Conservation (phyloP, 2,329 filamentous ascomycete genomes). For the Paraconiothyrium brasiliense region DNA sequence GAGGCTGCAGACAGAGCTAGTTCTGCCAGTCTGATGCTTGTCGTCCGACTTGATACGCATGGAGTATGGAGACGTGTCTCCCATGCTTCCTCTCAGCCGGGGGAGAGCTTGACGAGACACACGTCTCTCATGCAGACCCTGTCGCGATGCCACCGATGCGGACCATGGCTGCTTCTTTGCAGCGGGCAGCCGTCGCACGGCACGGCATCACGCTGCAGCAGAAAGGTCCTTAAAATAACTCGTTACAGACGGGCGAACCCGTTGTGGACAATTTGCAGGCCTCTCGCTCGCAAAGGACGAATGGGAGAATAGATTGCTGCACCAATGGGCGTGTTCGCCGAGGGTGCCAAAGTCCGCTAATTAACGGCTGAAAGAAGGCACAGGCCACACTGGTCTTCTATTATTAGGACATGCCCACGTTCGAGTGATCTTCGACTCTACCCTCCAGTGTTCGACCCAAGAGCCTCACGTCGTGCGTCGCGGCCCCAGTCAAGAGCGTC, state of each 20-base stretch:
- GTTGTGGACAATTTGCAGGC: conserved; percentile 12
- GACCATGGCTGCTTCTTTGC: conserved; percentile 14
- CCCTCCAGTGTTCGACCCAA: conserved; percentile 31
- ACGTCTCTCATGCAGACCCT: conserved; percentile 8
- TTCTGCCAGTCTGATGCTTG: conserved; percentile 27
- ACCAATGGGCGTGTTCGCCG: conserved; percentile 7
- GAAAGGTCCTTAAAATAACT: conserved; percentile 43
- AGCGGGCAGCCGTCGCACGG: conserved; percentile 13
- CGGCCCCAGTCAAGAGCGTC: conserved; percentile 24
- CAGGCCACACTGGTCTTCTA: conserved; percentile 13
- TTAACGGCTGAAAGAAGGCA: conserved; percentile 16
- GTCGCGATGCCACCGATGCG: conserved; percentile 13
- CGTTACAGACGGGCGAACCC: conserved; percentile 19
- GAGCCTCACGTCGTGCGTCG: conserved; percentile 35
- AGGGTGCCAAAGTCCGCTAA: conserved; percentile 15
- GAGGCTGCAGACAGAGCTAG: conserved; percentile 25
- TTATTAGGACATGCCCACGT: conserved; percentile 17
- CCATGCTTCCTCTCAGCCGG: conserved; percentile 6
- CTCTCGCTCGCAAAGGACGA: not conserved
- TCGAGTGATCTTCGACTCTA: conserved; percentile 30
- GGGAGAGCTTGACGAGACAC: conserved; percentile 1
- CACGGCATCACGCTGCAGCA: conserved; percentile 18
- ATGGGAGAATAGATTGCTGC: conserved; percentile 16
- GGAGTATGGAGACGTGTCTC: conserved; percentile 19
- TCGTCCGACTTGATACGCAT: conserved; percentile 25